Base-by-base conservation (phyloP, 805 yeast species). In the Hanseniaspora hatyaiensis region DNA sequence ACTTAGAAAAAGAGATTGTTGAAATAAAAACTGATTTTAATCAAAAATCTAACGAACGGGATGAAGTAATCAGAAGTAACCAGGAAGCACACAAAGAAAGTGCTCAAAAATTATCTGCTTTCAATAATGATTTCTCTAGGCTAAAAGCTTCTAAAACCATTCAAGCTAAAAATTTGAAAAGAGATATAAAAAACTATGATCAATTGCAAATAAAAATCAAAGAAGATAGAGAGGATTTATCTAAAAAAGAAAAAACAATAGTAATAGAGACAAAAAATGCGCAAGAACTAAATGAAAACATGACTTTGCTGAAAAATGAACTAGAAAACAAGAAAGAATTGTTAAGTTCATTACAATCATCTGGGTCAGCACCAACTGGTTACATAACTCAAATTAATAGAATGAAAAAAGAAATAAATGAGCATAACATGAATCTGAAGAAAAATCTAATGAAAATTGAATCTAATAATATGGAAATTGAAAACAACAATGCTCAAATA, bases 301-400 rank as follows among this genome's bases (percentile, higher is more conserved):
- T 82, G 19, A 65, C 62, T 2, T 57, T 59, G 0, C 53, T 77
- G 47, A 78, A 76, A 51, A 67, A 65, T 4, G 68, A 69, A 12
- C 68, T 73, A 40, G 66, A 68, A 29, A 71, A 68, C 51, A 84
- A 82, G 54, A 89, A 84, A 55, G 96, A 88, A 52, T 68, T 88
- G 9, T 64, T 85, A 8, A 82, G 92, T 0, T 80, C 94, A 0
- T 68, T 88, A 34, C 78, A 87, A 0, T 85, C 95, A 0, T 96
- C 96, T 56, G 78, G 88, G n/a, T 82, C 95, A 0, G 75, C 94
- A 0, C 78, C 75, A 55, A 79, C 82, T 29, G 96, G 96, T 8
- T 88, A 84, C 61, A 65, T 71, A 52, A 72, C 79, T 2, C 95
- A 86, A 55, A 63, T 87, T 34, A 74, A 75, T 50, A 77, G 75